Evolutionary conservation across 768 basidiomycete species (phyloP).

Genomic region (Phylloporus arenicola): DNA sequence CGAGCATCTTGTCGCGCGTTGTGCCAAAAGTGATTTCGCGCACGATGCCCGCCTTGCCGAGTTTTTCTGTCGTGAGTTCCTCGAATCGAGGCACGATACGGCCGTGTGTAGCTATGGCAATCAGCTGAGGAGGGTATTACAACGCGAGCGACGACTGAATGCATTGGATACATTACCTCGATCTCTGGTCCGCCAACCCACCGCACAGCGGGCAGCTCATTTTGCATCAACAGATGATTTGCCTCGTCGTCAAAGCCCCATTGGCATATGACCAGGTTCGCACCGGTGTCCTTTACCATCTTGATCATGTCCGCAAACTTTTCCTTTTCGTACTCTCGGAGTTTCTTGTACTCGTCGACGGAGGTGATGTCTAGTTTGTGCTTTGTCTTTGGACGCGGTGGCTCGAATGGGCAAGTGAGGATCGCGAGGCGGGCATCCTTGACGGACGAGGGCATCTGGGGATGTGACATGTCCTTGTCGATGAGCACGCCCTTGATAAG

Average conservation of each 20-base stretch:
- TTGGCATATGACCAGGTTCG: conserved; percentile 98
- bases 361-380: conserved; percentile 96
- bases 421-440: conserved; percentile 91
- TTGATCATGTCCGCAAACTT: conserved; percentile 98
- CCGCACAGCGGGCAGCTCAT: conserved; percentile 92
- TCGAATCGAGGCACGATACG: conserved; percentile 98
- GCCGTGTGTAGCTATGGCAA: conserved; percentile 97
- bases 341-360: conserved; percentile 94
- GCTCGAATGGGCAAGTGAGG: conserved; percentile 98
- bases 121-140: conserved; percentile 50
- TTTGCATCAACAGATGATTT: conserved; percentile 96
- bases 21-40: conserved; percentile 95
- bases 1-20: conserved; percentile 98
- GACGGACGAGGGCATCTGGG: conserved; percentile 91
- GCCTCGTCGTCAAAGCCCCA: conserved; percentile 99
- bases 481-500: conserved; percentile 96
- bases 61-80: conserved; percentile 85
- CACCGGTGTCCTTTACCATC: conserved; percentile 91
- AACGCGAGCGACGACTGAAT: background rate
- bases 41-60: conserved; percentile 90
- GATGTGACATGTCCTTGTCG: conserved; percentile 99
- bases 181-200: conserved; percentile 99
- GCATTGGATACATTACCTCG: conserved; percentile 51
- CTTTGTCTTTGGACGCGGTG: conserved; percentile 98
- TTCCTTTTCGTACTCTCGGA: conserved; percentile 91